phyloP scores from a whole-genome alignment of 169 alveolate species.

The Babesia bigemina region DNA sequence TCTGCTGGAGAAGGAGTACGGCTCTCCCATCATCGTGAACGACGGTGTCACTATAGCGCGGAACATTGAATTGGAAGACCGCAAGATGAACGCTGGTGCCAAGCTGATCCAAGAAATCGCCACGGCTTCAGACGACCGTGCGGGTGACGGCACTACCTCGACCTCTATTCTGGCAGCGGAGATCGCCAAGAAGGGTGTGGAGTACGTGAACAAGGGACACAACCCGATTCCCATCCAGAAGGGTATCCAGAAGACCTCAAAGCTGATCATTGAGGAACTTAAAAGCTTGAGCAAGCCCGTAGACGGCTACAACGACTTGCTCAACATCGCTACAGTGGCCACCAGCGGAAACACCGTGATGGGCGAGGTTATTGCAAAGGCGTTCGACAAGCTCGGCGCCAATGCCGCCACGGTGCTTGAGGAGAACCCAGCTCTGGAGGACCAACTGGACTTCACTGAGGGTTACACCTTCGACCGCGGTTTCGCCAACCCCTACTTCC shows the following conservation, averaged over 20 bases:
- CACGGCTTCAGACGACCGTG: constrained; percentile 85
- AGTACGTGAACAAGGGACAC: constrained; percentile 86
- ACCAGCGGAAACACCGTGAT: constrained; percentile 85
- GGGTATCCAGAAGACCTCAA: constrained; percentile 85
- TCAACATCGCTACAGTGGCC: constrained; percentile 87
- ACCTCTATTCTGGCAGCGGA: constrained; percentile 88
- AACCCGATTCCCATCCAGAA: constrained; percentile 85
- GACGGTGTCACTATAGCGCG: constrained; percentile 91
- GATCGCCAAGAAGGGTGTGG: constrained; percentile 83
- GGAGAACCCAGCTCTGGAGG: constrained; percentile 86
- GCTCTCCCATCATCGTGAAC: constrained; percentile 85
- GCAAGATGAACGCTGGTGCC: constrained; percentile 87
- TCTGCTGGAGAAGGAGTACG: constrained; percentile 85
- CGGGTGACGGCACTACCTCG: constrained; percentile 91
- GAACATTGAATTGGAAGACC: constrained; percentile 81
- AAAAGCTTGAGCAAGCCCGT: constrained; percentile 82
- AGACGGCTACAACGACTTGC: constrained; percentile 79
- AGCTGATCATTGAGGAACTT: constrained; percentile 82
- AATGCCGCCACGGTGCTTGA: constrained; percentile 87
- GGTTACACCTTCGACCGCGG: constrained; percentile 89
- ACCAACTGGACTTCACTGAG: constrained; percentile 85
- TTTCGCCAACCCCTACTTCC: constrained; percentile 85
- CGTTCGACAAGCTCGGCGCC: constrained; percentile 85
- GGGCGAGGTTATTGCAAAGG: constrained; percentile 87
- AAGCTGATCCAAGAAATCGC: constrained; percentile 88